phyloP scores from a whole-genome alignment of 148 eudicot species.

The Rhododendron ferrugineum region DNA sequence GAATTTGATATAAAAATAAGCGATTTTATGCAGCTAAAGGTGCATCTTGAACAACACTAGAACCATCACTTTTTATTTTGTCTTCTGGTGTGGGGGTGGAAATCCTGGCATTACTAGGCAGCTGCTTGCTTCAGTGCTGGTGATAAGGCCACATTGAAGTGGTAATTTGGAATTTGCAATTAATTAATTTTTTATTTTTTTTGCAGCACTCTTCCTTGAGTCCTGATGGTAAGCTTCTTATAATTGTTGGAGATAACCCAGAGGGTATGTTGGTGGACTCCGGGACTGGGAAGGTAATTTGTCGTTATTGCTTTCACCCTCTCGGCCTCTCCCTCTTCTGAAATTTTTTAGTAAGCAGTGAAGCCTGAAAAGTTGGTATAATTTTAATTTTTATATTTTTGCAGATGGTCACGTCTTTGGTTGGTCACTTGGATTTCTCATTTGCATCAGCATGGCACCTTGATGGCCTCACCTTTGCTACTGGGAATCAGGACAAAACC shows the following conservation, averaged over 20 bases:
- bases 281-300: constrained; percentile 55
- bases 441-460: constrained; percentile 96
- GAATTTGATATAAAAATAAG: neutral
- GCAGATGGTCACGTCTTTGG: constrained; percentile 45
- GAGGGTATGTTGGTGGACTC: constrained; percentile 65
- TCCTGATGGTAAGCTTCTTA: constrained; percentile 61
- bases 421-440: constrained; percentile 68
- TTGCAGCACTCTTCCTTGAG: constrained; percentile 73
- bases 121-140: neutral
- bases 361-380: neutral
- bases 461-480: constrained; percentile 63
- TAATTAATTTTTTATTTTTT: neutral
- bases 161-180: neutral
- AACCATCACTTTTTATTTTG: neutral
- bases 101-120: neutral
- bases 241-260: constrained; percentile 65
- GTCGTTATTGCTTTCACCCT: neutral
- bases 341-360: neutral
- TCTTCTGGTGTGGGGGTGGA: neutral
- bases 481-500: constrained; percentile 87
- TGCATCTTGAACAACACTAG: neutral
- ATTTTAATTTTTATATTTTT: neutral
- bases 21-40: neutral
- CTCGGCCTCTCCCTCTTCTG: neutral
- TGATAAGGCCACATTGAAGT: no score